Conservation (phyloP, 192 early-diverging fungal genomes). For the Coemansia sp. region DNA sequence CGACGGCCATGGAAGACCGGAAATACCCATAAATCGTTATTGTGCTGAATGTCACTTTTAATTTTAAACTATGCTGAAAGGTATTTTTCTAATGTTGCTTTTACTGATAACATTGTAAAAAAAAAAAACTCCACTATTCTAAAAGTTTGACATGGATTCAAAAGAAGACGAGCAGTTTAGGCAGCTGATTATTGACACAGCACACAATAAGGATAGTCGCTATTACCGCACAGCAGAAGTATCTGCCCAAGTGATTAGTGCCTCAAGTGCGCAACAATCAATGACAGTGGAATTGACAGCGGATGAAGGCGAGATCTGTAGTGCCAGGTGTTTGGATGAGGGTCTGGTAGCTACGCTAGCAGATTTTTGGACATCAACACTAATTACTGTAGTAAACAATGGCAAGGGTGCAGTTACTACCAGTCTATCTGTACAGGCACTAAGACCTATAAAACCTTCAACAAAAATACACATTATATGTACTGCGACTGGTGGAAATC, state of each 20-base stretch:
- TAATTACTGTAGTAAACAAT: constrained; percentile 30
- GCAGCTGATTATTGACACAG: constrained; percentile 1
- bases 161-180: constrained; percentile 10
- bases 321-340: constrained; percentile 29
- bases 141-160: background rate
- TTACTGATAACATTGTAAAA: background rate
- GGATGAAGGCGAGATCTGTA: constrained; percentile 6
- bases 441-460: constrained; percentile 3
- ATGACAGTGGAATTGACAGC: constrained; percentile 10
- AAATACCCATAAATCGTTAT: background rate
- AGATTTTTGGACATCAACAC: constrained; percentile 48
- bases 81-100: background rate
- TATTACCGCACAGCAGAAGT: constrained; percentile 39
- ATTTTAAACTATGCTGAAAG: no score
- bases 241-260: constrained; percentile 14
- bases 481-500: constrained; percentile 1
- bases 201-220: constrained; percentile 26
- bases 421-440: constrained; percentile 34
- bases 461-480: constrained; percentile 23
- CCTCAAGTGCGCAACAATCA: background rate
- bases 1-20: background rate
- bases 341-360: constrained; percentile 34
- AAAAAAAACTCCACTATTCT: background rate
- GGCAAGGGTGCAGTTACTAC: constrained; percentile 37
- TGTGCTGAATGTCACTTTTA: no score